Percentiles rank a stretch among this genome's conserved stretches.
phyloP scores from a whole-genome alignment of 208 protist genomes.

The Crithidia brevicula region DNA sequence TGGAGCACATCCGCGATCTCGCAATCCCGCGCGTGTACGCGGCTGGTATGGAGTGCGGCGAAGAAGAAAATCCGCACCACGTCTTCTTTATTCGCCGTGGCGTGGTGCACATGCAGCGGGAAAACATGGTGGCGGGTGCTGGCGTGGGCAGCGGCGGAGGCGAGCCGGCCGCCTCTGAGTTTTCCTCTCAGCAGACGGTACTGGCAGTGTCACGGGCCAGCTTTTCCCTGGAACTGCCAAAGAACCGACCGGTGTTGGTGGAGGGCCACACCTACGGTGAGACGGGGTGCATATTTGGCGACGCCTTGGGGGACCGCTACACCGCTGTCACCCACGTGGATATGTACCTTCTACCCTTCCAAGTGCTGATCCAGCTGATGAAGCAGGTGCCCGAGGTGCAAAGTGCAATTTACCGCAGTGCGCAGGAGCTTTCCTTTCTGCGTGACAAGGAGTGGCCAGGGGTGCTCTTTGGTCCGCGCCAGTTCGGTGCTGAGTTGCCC shows the following conservation, averaged over 20 bases:
- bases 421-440: conserved; percentile 46
- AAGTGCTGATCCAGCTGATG: conserved; percentile 81
- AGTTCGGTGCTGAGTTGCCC: conserved; percentile 18
- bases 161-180: conserved; percentile 12
- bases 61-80: conserved; percentile 42
- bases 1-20: conserved; percentile 62
- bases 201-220: not conserved
- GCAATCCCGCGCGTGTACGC: conserved; percentile 65
- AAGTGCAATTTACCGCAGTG: conserved; percentile 48
- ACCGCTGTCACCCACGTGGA: conserved; percentile 78
- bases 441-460: conserved; percentile 54
- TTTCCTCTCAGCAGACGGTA: conserved; percentile 16
- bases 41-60: conserved; percentile 72
- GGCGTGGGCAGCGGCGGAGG: not conserved
- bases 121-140: conserved; percentile 21
- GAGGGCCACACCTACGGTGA: conserved; percentile 88
- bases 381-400: conserved; percentile 72
- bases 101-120: conserved; percentile 62
- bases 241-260: conserved; percentile 62
- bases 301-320: conserved; percentile 55
- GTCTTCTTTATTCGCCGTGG: conserved; percentile 85
- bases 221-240: conserved; percentile 34
- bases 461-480: conserved; percentile 47
- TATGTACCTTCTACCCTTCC: conserved; percentile 78
- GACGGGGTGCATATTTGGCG: conserved; percentile 73